Conservation (phyloP, 75 land plant species). For the Sequoia sempervirens region DNA sequence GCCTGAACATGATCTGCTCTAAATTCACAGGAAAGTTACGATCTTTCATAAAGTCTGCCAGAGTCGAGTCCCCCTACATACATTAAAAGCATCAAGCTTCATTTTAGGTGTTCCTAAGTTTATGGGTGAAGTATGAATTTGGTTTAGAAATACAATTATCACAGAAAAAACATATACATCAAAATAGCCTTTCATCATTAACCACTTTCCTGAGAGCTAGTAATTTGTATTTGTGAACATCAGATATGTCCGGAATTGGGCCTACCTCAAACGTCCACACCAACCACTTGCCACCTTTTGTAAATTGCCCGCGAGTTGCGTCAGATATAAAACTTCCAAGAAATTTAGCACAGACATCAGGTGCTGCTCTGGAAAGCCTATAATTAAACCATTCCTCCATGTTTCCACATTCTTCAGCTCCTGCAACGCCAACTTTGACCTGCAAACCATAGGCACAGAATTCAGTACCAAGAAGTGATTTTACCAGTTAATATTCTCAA, state of each 20-base stretch:
- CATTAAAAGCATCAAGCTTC: constrained; percentile 7
- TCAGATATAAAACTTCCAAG: constrained; percentile 92
- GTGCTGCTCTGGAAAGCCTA: constrained; percentile 93
- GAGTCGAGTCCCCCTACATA: constrained; percentile 71
- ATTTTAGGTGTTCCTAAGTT: neutral
- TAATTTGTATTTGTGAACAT: neutral
- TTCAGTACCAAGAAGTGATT: neutral
- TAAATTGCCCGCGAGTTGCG: constrained; percentile 69
- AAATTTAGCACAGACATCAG: constrained; percentile 91
- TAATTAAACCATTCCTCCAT: constrained; percentile 99
- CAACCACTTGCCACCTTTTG: constrained; percentile 93
- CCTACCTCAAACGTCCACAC: constrained; percentile 97
- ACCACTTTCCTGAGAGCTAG: neutral
- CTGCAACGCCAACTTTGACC: constrained; percentile 88
- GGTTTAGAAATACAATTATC: neutral
- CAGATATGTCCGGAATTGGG: neutral
- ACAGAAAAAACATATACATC: neutral
- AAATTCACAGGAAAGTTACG: constrained; percentile 80
- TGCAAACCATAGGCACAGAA: constrained; percentile 17
- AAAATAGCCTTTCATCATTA: constrained; percentile 3
- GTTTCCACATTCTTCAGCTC: constrained; percentile 94
- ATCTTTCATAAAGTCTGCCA: constrained; percentile 91
- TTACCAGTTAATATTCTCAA: neutral
- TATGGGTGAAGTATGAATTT: neutral
- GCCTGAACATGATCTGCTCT: constrained; percentile 76